Conservation (phyloP, 768 basidiomycete genomes). For the Psilocybe sp. region DNA sequence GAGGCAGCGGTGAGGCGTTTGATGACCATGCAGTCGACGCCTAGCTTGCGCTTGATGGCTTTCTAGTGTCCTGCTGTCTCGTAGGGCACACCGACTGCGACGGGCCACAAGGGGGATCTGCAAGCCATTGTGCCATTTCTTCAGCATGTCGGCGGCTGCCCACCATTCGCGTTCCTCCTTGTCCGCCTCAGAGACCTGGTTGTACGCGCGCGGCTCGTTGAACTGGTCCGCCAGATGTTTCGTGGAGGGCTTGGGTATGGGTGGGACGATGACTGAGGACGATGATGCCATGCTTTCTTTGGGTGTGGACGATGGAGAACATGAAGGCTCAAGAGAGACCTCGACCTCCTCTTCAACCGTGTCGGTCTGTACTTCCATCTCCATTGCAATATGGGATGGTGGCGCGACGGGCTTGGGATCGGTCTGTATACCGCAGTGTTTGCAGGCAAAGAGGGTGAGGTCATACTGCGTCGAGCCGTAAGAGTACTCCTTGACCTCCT, state of each 20-base stretch:
- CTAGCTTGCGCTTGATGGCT: constrained; percentile 74
- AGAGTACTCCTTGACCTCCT: constrained; percentile 72
- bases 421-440: constrained; percentile 57
- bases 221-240: constrained; percentile 26
- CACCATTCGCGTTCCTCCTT: constrained; percentile 48
- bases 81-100: constrained; percentile 57
- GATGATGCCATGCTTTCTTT: constrained; percentile 66
- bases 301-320: constrained; percentile 48
- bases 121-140: constrained; percentile 69
- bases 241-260: constrained; percentile 57
- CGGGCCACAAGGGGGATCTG: constrained; percentile 39
- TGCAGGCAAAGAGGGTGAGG: constrained; percentile 43
- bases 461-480: constrained; percentile 77
- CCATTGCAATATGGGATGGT: constrained; percentile 37
- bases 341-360: too few relatives aligned
- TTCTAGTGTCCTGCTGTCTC: constrained; percentile 77
- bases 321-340: constrained; percentile 24
- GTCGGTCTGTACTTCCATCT: constrained; percentile 69
- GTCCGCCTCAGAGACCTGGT: constrained; percentile 51
- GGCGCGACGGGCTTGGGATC: constrained; percentile 48
- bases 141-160: constrained; percentile 56
- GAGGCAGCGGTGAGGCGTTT: constrained; percentile 60
- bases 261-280: constrained; percentile 68
- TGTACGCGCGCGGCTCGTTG: constrained; percentile 77
- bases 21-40: constrained; percentile 73